phyloP scores from a whole-genome alignment of 2,329 filamentous ascomycete species.

The Exophiala dermatitidis region DNA sequence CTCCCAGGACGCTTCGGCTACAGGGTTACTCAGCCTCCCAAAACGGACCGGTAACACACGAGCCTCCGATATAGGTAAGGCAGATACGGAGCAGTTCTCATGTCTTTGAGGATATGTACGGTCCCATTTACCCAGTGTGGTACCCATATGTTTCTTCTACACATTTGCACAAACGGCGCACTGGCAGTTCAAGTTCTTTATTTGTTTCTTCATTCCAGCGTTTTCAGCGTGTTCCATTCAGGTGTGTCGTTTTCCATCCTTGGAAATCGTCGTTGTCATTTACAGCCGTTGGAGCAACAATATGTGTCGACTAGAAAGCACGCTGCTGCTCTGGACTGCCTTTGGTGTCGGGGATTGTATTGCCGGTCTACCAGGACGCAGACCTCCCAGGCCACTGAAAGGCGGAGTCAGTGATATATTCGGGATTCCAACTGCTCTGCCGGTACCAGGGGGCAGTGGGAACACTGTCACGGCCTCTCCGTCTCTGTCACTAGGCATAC shows the following conservation, averaged over 20 bases:
- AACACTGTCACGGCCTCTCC: not conserved
- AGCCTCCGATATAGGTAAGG: constrained; percentile 10
- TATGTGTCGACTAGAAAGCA: not conserved
- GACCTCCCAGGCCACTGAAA: constrained; percentile 8
- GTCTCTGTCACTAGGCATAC: not conserved
- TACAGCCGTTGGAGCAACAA: not conserved
- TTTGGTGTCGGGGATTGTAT: not conserved
- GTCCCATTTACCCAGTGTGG: not conserved
- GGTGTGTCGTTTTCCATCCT: not conserved
- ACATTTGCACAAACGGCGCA: not conserved
- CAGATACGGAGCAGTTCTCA: constrained; percentile 5
- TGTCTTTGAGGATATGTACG: constrained; percentile 2
- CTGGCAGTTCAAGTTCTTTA: not conserved
- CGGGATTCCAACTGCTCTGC: constrained; percentile 1
- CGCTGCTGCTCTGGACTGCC: not conserved
- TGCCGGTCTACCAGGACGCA: not conserved
- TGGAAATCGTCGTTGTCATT: too few relatives aligned
- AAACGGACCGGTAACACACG: constrained; percentile 9
- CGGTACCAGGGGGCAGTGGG: not conserved
- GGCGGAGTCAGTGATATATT: constrained; percentile 15
- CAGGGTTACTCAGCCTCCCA: constrained; percentile 17
- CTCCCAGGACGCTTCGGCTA: not conserved
- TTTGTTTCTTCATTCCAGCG: not conserved
- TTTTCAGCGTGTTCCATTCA: not conserved
- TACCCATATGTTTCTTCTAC: too few relatives aligned